phyloP scores from a whole-genome alignment of 2,329 filamentous ascomycete species.

The Pseudocercospora macadamiae region DNA sequence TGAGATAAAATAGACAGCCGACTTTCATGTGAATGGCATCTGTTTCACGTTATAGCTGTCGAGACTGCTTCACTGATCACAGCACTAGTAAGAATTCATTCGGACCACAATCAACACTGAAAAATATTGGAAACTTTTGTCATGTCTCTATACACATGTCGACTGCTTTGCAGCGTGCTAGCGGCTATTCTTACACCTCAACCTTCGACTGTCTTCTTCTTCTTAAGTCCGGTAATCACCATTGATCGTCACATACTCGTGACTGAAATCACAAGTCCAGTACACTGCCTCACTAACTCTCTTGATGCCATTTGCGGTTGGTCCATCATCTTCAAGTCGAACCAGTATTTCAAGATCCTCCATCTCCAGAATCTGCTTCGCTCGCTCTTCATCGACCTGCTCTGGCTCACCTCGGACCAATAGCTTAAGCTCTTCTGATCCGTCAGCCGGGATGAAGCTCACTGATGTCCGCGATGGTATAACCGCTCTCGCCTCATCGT shows the following conservation, averaged over 20 bases:
- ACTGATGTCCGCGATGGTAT: conserved; percentile 73
- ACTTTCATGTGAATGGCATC: not conserved
- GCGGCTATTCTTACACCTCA: too few relatives aligned
- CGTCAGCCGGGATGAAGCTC: conserved; percentile 76
- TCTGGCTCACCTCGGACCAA: conserved; percentile 80
- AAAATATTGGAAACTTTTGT: too few relatives aligned
- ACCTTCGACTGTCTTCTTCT: too few relatives aligned
- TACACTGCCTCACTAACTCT: conserved; percentile 64
- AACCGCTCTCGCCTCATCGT: conserved; percentile 43
- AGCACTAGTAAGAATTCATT: too few relatives aligned
- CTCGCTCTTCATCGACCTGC: conserved; percentile 73
- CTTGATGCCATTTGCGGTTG: not conserved
- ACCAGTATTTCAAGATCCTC: conserved; percentile 82
- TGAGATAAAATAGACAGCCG: too few relatives aligned
- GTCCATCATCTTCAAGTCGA: conserved; percentile 64
- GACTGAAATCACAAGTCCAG: conserved; percentile 86
- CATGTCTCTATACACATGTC: too few relatives aligned
- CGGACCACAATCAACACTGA: too few relatives aligned
- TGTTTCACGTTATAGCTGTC: not conserved
- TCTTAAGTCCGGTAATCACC: conserved; percentile 66
- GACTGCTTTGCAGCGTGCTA: too few relatives aligned
- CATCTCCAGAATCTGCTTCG: conserved; percentile 72
- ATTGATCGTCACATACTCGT: conserved; percentile 76
- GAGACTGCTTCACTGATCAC: not conserved
- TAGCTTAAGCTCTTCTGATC: conserved; percentile 74